Percentiles rank a stretch among this genome's conserved stretches.
phyloP scores from a whole-genome alignment of 1,284 basidiomycete genomes.

The Moniliophthora roreri region DNA sequence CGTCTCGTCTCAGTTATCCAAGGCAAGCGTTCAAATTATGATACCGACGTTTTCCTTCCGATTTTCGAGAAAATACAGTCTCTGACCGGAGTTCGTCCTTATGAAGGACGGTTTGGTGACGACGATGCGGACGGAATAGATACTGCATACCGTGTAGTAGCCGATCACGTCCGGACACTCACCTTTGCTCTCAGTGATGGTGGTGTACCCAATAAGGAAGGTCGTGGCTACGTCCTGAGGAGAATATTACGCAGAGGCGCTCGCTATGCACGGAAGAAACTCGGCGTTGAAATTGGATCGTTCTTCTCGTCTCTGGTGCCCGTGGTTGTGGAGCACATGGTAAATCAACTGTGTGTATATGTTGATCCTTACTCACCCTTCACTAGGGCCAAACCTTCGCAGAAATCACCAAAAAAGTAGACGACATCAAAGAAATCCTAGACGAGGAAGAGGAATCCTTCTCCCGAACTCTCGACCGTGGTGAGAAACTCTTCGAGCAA shows the following conservation, averaged over 20 bases:
- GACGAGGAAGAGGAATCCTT: slow-evolving; percentile 99
- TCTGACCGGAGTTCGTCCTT: slow-evolving; percentile 86
- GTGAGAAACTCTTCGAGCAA: slow-evolving; percentile 95
- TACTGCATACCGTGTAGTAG: slow-evolving; percentile 96
- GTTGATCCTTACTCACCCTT: slow-evolving; percentile 10
- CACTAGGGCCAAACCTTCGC: slow-evolving; percentile 86
- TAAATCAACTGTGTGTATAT: slow-evolving; percentile 32
- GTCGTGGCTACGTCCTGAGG: slow-evolving; percentile 93
- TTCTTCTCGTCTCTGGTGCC: slow-evolving; percentile 96
- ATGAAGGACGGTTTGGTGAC: slow-evolving; percentile 89
- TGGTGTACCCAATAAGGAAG: slow-evolving; percentile 94
- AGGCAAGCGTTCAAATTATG: slow-evolving; percentile 93
- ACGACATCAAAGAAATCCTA: slow-evolving; percentile 92
- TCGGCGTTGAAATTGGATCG: slow-evolving; percentile 90
- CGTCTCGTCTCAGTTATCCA: slow-evolving; percentile 94
- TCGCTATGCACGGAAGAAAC: slow-evolving; percentile 93
- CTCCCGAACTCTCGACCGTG: slow-evolving; percentile 93
- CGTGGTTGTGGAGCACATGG: slow-evolving; percentile 88
- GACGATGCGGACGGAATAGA: slow-evolving; percentile 95
- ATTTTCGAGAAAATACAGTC: slow-evolving; percentile 90
- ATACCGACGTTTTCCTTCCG: slow-evolving; percentile 93
- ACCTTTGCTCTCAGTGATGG: slow-evolving; percentile 97
- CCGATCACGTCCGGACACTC: slow-evolving; percentile 95
- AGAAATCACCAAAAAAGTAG: slow-evolving; percentile 83
- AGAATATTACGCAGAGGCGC: slow-evolving; percentile 92